Base-by-base conservation (phyloP, 2,329 filamentous ascomycete genomes). In the Emmonsia crescens region DNA sequence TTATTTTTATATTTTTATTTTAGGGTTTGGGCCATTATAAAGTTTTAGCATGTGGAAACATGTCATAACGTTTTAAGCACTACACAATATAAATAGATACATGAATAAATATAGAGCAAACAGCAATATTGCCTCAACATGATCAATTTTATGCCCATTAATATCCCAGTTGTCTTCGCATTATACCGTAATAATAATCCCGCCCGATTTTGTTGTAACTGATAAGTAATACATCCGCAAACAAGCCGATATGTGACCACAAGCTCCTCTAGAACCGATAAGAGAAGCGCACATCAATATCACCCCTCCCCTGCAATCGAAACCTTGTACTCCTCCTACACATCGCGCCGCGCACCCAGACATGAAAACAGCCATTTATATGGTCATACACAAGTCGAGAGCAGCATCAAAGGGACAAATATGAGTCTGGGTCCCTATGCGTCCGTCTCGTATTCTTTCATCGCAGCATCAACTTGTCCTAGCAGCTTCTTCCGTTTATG, bases 401-500 rank as follows among this genome's bases (percentile, higher is more conserved):
- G 42, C 42, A 44, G 16, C 6, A 16, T 1, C 14, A 21, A 44
- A n/a, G 6, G 4, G n/a, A 14, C 5, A 52, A 19, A 9, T 33
- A 5, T 52, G 16, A n/a, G 3, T 12, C 5, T 5, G 49, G 49
- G 8, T 5, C 31, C 8, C 33, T 57, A 57, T 33, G 8, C 9
- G 2, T 60, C 44, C 24, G 42, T 42, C 16, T 57, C 57, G 51
- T 62, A 62, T 40, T 40, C 40, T 21, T 46, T 60, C 21, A 60
- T 46, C 31, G 40, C n/a, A n/a, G n/a, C 48, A n/a, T 60, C 36
- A 21, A 57, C 14, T 38, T 56, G 57, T 10, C 27, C 52, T 16
- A 57, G 38, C 12, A 62, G 21, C 42, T 51, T 60, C 36, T 57
- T 60, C 6, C 62, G 54, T 16, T 61, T 59, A 21, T 49, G 44